Evolutionary conservation across 2,329 filamentous ascomycete genomes (phyloP).

Genomic region (Clathrospora elynae): DNA sequence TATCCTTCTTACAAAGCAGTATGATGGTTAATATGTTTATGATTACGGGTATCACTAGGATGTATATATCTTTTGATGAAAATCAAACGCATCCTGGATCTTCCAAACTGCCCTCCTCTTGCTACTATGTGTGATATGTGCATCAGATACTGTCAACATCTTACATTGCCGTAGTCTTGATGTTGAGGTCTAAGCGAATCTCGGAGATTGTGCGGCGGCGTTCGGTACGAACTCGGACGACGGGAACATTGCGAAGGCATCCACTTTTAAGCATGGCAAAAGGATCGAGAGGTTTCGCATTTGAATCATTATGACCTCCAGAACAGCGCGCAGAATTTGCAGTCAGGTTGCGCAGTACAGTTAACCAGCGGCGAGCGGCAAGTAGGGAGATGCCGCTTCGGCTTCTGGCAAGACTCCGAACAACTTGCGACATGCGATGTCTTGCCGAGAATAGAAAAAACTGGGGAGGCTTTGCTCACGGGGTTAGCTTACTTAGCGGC

Average conservation of each 20-base stretch:
- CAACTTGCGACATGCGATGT: slow-evolving; percentile 22
- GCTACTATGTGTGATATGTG: not conserved
- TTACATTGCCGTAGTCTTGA: not conserved
- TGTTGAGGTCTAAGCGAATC: slow-evolving; percentile 3
- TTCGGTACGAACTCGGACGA: slow-evolving; percentile 25
- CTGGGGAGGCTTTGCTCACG: slow-evolving; percentile 20
- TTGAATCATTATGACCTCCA: too few relatives aligned
- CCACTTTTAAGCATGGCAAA: too few relatives aligned
- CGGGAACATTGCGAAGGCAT: too few relatives aligned
- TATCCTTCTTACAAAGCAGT: slow-evolving; percentile 26
- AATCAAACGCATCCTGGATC: slow-evolving; percentile 22
- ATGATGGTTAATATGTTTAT: slow-evolving; percentile 24
- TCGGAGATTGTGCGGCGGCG: slow-evolving; percentile 19
- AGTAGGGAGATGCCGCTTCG: slow-evolving; percentile 34
- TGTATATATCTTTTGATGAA: slow-evolving; percentile 28
- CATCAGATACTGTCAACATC: not conserved
- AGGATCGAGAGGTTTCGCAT: too few relatives aligned
- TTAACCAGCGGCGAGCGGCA: slow-evolving; percentile 32
- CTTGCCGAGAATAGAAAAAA: slow-evolving; percentile 19
- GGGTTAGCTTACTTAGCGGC: slow-evolving; percentile 21
- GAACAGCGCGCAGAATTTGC: not conserved
- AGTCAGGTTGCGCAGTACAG: not conserved
- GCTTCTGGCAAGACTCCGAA: slow-evolving; percentile 24
- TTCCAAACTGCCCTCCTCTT: too few relatives aligned
- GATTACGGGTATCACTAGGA: slow-evolving; percentile 15